Evolutionary conservation across 495 filamentous ascomycete species (phyloP).

Genomic region (Podospora fimiseda): DNA sequence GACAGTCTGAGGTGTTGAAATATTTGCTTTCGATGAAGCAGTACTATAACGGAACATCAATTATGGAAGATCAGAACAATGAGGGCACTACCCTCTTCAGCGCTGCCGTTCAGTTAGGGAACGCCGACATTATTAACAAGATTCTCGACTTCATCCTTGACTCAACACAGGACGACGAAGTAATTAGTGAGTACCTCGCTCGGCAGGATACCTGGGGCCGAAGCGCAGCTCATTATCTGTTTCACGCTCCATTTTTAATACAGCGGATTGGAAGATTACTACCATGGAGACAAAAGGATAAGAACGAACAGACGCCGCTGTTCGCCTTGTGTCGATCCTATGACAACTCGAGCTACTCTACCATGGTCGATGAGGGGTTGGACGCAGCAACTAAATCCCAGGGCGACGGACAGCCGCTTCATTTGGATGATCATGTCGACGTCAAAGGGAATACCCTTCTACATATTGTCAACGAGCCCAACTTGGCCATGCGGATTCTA

Average conservation of each 20-base stretch:
- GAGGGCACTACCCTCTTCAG: constrained; percentile 86
- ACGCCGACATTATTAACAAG: constrained; percentile 64
- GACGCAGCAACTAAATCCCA: constrained; percentile 68
- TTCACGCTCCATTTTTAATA: constrained; percentile 80
- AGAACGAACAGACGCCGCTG: constrained; percentile 91
- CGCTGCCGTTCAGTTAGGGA: constrained; percentile 87
- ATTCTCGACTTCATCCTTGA: constrained; percentile 57
- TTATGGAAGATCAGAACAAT: constrained; percentile 78
- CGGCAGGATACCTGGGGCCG: constrained; percentile 78
- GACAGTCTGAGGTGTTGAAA: constrained; percentile 58
- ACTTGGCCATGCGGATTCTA: constrained; percentile 67
- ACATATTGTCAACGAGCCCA: constrained; percentile 84
- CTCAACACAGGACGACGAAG: constrained; percentile 28
- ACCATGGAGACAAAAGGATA: constrained; percentile 87
- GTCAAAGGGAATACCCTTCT: constrained; percentile 87
- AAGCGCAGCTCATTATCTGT: constrained; percentile 92
- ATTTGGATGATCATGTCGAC: constrained; percentile 91
- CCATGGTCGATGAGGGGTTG: constrained; percentile 78
- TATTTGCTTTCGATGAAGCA: constrained; percentile 73
- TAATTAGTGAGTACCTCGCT: constrained; percentile 59
- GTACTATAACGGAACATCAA: constrained; percentile 59
- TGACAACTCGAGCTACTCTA: constrained; percentile 78
- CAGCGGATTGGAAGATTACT: constrained; percentile 63
- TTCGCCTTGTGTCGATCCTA: constrained; percentile 94
- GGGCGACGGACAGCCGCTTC: constrained; percentile 68